These are phyloP conservation scores for Raphanus hybrid DNA, from an alignment of 441 rosid species.

Conservation along the genomic window DNA sequence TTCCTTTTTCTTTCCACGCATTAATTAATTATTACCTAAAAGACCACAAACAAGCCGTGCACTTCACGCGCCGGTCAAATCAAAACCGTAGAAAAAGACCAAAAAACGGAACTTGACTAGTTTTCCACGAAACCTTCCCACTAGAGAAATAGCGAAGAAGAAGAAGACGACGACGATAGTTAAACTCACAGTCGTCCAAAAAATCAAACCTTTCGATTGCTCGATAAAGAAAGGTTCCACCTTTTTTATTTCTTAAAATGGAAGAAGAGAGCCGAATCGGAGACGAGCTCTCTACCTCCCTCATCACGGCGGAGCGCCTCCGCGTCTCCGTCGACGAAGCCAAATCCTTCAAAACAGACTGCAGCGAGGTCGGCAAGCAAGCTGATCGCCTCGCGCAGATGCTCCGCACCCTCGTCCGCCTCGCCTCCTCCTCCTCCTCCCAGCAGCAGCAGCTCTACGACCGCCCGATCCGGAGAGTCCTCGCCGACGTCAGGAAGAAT, in stretches of 20 bases:
- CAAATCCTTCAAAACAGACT: background rate
- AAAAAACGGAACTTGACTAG: conserved; percentile 3
- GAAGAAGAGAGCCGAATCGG: conserved; percentile 4
- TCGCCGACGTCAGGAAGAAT: conserved; percentile 54
- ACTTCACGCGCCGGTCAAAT: background rate
- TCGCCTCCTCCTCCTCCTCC: conserved; percentile 24
- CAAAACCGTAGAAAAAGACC: background rate
- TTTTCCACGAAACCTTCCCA: conserved; percentile 4
- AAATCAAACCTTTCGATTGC: background rate
- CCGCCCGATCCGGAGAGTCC: conserved; percentile 63
- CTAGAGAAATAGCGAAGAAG: background rate
- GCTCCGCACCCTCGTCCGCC: conserved; percentile 59
- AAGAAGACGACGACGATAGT: background rate
- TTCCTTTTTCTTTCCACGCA: background rate
- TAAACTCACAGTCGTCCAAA: background rate
- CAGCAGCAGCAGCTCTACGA: conserved; percentile 52
- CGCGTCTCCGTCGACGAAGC: background rate
- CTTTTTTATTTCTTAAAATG: background rate
- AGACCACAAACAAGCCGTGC: background rate
- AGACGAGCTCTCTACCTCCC: background rate
- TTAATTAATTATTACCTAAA: background rate
- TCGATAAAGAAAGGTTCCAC: background rate
- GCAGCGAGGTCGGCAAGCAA: conserved; percentile 38
- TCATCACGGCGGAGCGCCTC: conserved; percentile 1
- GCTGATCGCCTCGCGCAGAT: conserved; percentile 63